Conservation (phyloP, 371 early-diverging fungal genomes). For the Phascolomyces articulosus region DNA sequence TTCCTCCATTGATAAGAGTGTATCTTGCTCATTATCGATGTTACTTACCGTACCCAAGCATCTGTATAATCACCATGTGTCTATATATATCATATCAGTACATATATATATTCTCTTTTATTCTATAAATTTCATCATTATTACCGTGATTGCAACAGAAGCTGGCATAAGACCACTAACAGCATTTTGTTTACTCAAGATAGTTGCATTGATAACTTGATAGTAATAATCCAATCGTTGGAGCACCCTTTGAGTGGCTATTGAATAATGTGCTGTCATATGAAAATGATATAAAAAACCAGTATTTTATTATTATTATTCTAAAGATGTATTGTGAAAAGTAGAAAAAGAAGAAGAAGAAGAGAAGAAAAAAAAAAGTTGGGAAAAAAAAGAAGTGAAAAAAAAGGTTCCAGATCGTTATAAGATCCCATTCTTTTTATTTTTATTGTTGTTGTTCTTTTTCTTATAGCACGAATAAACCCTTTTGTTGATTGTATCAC, state of each 20-base stretch:
- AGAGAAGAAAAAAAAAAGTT: too few species aligned
- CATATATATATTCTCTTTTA: background rate
- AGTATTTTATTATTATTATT: too few species aligned
- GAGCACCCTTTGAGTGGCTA: slow-evolving; percentile 20
- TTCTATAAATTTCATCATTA: background rate
- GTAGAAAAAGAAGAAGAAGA: too few species aligned
- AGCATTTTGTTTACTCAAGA: slow-evolving; percentile 80
- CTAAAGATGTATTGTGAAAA: too few species aligned
- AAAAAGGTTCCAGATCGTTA: background rate
- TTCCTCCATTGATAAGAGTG: too few species aligned
- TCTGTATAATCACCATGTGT: slow-evolving; percentile 85
- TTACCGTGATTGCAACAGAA: slow-evolving; percentile 83
- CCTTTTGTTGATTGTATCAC: slow-evolving; percentile 3
- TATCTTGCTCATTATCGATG: background rate
- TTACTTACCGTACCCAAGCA: slow-evolving; percentile 87
- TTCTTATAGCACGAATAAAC: too few species aligned
- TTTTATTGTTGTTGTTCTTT: background rate
- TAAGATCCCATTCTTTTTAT: background rate
- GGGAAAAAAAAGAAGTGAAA: background rate
- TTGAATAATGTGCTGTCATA: slow-evolving; percentile 2
- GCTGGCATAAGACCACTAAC: slow-evolving; percentile 91
- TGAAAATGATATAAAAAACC: background rate
- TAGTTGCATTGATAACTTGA: slow-evolving; percentile 73
- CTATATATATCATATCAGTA: slow-evolving; percentile 12
- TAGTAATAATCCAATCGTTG: slow-evolving; percentile 79